A percentile compares a stretch with the other conserved stretches of the same genome.
Conservation (phyloP, 164 flowering plant species). For the Vitis labrusca region DNA sequence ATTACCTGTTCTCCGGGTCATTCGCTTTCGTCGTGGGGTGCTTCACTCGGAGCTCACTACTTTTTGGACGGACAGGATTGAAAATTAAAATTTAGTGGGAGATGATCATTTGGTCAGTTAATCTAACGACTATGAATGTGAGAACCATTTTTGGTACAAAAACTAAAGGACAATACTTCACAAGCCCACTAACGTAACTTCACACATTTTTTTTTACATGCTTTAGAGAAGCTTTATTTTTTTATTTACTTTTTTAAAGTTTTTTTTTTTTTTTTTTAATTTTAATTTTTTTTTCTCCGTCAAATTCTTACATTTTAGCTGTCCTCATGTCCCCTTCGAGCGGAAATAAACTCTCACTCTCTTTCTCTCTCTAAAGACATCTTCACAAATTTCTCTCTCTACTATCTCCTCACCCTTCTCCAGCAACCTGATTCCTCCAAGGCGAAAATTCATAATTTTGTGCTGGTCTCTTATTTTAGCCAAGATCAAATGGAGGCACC, state of each 20-base stretch:
- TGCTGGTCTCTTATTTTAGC: too few relatives aligned
- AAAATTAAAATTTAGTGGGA: too few relatives aligned
- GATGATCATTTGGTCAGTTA: too few relatives aligned
- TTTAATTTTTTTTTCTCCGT: constrained; percentile 19
- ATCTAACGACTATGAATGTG: too few relatives aligned
- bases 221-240: too few relatives aligned
- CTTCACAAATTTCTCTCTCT: constrained; percentile 11
- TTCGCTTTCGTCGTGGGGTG: too few relatives aligned
- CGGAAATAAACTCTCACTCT: constrained; percentile 54
- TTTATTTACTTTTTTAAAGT: not conserved
- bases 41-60: too few relatives aligned
- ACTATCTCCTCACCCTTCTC: constrained; percentile 19
- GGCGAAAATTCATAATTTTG: not conserved
- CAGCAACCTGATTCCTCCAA: not conserved
- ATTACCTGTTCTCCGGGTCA: not conserved
- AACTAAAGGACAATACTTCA: too few relatives aligned
- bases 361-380: constrained; percentile 21
- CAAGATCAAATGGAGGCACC: constrained; percentile 44
- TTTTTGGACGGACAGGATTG: too few relatives aligned
- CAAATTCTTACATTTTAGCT: constrained; percentile 61
- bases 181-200: too few relatives aligned
- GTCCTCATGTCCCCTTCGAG: constrained; percentile 58
- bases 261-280: not conserved
- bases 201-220: too few relatives aligned
- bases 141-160: too few relatives aligned